These are phyloP conservation scores for Sistotremastrum niveocremeum DNA, from an alignment of 768 basidiomycete species.

Conservation along the genomic window DNA sequence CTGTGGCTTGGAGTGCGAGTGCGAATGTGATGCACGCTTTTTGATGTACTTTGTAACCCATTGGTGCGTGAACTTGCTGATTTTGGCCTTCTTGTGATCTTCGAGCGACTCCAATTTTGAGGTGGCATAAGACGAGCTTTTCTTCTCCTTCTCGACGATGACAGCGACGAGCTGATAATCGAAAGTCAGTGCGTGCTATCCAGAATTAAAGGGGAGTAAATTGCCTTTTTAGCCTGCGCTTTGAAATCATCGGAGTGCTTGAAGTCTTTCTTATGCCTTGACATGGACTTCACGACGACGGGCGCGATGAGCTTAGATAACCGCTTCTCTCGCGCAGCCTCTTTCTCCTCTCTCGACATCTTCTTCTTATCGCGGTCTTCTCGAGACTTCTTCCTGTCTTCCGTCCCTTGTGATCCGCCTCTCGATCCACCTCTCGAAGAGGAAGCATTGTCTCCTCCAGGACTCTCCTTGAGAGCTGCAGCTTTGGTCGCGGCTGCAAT, in stretches of 20 bases:
- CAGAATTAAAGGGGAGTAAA: slow-evolving; percentile 1
- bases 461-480: slow-evolving; percentile 4
- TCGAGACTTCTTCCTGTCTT: slow-evolving; percentile 9
- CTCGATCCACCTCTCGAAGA: slow-evolving; percentile 7
- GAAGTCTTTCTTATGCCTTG: slow-evolving; percentile 68
- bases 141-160: slow-evolving; percentile 93
- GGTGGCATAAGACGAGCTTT: slow-evolving; percentile 66
- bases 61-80: slow-evolving; percentile 88
- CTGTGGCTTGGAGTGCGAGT: neutral
- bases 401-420: slow-evolving; percentile 14
- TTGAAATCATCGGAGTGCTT: slow-evolving; percentile 71
- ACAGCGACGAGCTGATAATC: slow-evolving; percentile 58
- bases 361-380: slow-evolving; percentile 23
- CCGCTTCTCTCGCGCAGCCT: slow-evolving; percentile 67
- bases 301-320: slow-evolving; percentile 73
- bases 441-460: slow-evolving; percentile 4
- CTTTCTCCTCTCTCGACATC: slow-evolving; percentile 42
- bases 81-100: slow-evolving; percentile 78
- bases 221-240: slow-evolving; percentile 76
- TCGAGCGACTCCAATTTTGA: slow-evolving; percentile 60
- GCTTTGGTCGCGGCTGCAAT: slow-evolving; percentile 15
- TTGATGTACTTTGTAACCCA: slow-evolving; percentile 72
- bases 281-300: slow-evolving; percentile 88
- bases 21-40: slow-evolving; percentile 18
- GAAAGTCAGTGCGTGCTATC: no score